Evolutionary conservation across 306 rosid genomes (phyloP), one percentile per base, ranked within the genome.

Genomic region (Pueraria montana): DNA sequence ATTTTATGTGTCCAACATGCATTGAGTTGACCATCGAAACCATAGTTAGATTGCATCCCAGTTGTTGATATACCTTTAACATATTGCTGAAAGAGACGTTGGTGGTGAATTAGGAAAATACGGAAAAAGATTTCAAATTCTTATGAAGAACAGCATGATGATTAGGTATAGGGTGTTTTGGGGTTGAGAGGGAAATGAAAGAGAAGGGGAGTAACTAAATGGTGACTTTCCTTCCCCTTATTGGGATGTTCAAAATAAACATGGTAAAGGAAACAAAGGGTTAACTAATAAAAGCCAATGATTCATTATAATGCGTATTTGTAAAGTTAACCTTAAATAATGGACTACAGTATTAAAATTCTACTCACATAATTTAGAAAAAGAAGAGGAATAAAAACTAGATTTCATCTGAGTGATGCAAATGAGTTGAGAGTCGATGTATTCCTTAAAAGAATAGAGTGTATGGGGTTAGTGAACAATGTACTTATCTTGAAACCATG

Each of bases 1-100:
- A 96, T 69, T 82, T 88, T 92, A 83, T 96, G 99, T 0, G 85
- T 96, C 99, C 98, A 94, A 80, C 99, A 94, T 64, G 97, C 98
- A 88, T 88, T 86, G 76, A 91, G 63, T 87, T 96, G 99, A 71
- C 99, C 99, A 42, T 87, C 92, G 4, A 96, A 92, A 78, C 99
- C 97, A 72, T 80, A n/a, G 75, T 85, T 90, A 72, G 93, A 86
- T 87, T 96, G 99, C 98, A 96, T 91, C 52, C 99, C 99, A 40
- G 91, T 82, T 68, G 94, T 81, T 48, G 97, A 87, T 84, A 96
- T 91, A 24, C 91, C 89, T 68, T 89, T 91, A 62, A 96, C 99
- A 86, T 92, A 96, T 94, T 92, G 89, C 99, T 96, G 97, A 83
- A 82, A 86, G 82, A 75, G 67, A 61, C 2, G 5, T 34, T 2